phyloP scores from a whole-genome alignment of 1,284 basidiomycete genomes.

The Mycosarcoma mackinlayi region DNA sequence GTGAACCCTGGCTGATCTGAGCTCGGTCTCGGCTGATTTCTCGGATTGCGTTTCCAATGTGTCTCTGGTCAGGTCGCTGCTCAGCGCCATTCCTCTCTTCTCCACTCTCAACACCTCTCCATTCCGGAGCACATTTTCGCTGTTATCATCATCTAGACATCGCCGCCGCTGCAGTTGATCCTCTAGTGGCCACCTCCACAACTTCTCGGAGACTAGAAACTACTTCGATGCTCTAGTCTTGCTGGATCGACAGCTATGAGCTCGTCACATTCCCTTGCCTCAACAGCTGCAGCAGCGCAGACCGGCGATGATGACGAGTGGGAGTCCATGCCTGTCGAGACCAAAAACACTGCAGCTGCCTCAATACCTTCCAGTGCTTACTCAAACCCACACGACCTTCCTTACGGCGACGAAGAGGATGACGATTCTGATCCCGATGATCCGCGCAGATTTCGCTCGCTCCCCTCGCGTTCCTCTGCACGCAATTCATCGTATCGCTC shows the following conservation, averaged over 20 bases:
- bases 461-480: slow-evolving; percentile 25
- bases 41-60: not conserved
- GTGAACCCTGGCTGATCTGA: not conserved
- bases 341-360: not conserved
- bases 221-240: slow-evolving; percentile 9
- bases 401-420: slow-evolving; percentile 44
- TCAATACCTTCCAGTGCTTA: slow-evolving; percentile 25
- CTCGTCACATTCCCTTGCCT: slow-evolving; percentile 16
- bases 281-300: slow-evolving; percentile 1
- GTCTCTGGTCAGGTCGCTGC: not conserved
- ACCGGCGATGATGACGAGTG: slow-evolving; percentile 59
- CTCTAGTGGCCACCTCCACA: slow-evolving; percentile 7
- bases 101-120: not conserved
- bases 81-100: not conserved
- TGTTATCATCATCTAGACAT: slow-evolving; percentile 1
- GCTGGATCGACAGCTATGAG: slow-evolving; percentile 24
- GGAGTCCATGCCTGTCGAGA: slow-evolving; percentile 57
- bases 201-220: not conserved
- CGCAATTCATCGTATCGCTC: slow-evolving; percentile 18
- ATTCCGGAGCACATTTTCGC: not conserved
- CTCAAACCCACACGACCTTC: slow-evolving; percentile 37
- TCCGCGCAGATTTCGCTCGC: slow-evolving; percentile 35
- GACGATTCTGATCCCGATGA: slow-evolving; percentile 50
- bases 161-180: not conserved
- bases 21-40: not conserved